Percentiles rank a stretch among this genome's conserved stretches.
Evolutionary conservation across 768 basidiomycete genomes (phyloP).

Genomic region (Scleroderma bovista): DNA sequence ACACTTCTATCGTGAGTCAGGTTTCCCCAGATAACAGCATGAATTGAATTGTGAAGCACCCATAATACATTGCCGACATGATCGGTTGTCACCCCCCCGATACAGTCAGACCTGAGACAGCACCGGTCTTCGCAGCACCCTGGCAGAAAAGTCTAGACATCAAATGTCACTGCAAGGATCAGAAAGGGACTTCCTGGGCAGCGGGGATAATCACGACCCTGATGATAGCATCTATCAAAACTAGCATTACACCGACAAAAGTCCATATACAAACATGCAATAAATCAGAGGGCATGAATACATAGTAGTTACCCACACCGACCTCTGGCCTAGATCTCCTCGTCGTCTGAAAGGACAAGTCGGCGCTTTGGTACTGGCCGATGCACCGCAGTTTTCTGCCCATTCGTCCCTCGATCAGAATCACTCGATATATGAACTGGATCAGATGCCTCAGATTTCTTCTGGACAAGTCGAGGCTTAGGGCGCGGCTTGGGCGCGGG

Average conservation of each 20-base stretch:
- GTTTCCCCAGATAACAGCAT: not conserved
- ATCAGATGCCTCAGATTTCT: constrained; percentile 9
- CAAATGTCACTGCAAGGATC: not conserved
- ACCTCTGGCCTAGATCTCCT: constrained; percentile 16
- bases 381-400: constrained; percentile 3
- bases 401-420: constrained; percentile 9
- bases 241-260: not conserved
- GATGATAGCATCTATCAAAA: not conserved
- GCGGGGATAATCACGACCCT: not conserved
- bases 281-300: too few relatives aligned
- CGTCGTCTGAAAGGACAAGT: constrained; percentile 35
- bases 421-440: constrained; percentile 19
- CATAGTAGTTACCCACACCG: not conserved
- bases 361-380: constrained; percentile 23
- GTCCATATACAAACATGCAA: not conserved
- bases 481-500: constrained; percentile 20
- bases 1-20: not conserved
- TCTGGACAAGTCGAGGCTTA: constrained; percentile 39
- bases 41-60: too few relatives aligned
- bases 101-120: too few relatives aligned
- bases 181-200: not conserved
- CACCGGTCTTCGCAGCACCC: not conserved
- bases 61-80: not conserved
- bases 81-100: not conserved
- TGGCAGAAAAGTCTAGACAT: not conserved